Percentiles rank a stretch among this genome's conserved stretches.
Conservation (phyloP, 768 basidiomycete species). For the Russula olivacea region DNA sequence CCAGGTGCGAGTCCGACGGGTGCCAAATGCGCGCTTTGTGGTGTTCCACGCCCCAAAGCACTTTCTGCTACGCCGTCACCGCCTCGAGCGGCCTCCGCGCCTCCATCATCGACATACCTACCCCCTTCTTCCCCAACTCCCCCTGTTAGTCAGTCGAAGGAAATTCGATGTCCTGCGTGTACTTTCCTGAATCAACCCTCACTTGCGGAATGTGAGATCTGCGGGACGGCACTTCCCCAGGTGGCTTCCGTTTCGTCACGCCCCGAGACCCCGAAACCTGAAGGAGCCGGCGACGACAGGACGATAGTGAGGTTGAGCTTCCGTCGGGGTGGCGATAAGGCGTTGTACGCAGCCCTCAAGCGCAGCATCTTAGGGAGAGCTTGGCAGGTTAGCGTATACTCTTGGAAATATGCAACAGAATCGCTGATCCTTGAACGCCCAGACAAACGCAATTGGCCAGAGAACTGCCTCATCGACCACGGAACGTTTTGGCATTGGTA, state of each 20-base stretch:
- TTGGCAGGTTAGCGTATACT: constrained; percentile 55
- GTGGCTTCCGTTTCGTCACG: constrained; percentile 41
- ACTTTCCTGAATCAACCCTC: constrained; percentile 88
- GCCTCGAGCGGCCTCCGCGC: constrained; percentile 24
- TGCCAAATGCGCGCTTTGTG: constrained; percentile 73
- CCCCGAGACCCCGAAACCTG: constrained; percentile 44
- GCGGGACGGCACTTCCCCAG: constrained; percentile 59
- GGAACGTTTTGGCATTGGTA: constrained; percentile 48
- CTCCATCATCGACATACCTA: constrained; percentile 31
- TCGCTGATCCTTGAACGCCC: constrained; percentile 5
- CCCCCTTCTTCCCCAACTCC: constrained; percentile 41
- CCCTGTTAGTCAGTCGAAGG: constrained; percentile 29
- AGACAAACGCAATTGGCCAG: constrained; percentile 12
- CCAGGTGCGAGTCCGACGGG: constrained; percentile 66
- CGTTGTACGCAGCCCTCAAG: constrained; percentile 74
- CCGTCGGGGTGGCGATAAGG: constrained; percentile 82
- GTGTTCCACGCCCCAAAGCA: constrained; percentile 53
- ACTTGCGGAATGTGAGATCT: constrained; percentile 77
- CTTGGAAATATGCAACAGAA: not conserved
- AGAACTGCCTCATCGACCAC: constrained; percentile 6
- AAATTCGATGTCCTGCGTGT: constrained; percentile 74
- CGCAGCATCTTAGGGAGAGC: constrained; percentile 60
- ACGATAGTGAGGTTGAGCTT: constrained; percentile 79
- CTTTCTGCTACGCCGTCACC: constrained; percentile 28
- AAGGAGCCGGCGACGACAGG: constrained; percentile 34